These are phyloP conservation scores for Prunella vulgaris DNA, from an alignment of 257 asterid genomes.

Conservation along the genomic window DNA sequence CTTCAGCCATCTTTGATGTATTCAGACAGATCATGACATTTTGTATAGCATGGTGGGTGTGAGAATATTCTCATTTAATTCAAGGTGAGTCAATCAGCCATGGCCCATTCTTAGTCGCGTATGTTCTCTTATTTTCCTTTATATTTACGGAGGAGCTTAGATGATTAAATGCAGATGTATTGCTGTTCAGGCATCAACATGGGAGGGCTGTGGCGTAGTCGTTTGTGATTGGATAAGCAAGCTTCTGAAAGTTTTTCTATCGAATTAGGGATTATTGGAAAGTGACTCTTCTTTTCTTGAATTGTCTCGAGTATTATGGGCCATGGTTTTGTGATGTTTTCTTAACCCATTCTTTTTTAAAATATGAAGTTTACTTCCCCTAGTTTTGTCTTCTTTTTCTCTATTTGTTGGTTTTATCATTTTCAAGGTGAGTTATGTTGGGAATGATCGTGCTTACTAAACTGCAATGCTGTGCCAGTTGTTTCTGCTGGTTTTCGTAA, in stretches of 20 bases:
- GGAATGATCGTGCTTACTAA: neutral
- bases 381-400: neutral
- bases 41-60: constrained; percentile 40
- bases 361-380: neutral
- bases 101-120: constrained; percentile 20
- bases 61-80: constrained; percentile 29
- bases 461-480: neutral
- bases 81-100: constrained; percentile 40
- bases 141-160: constrained; percentile 32
- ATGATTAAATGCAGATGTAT: constrained; percentile 28
- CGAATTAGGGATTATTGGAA: constrained; percentile 4
- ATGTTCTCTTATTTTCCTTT: constrained; percentile 15
- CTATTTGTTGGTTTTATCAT: neutral
- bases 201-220: constrained; percentile 7
- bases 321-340: constrained; percentile 20
- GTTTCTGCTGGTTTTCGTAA: neutral
- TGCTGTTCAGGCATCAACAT: constrained; percentile 15
- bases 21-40: constrained; percentile 31
- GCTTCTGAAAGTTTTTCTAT: constrained; percentile 6
- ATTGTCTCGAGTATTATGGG: constrained; percentile 15
- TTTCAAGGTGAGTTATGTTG: constrained; percentile 12
- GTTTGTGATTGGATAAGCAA: constrained; percentile 20
- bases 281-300: constrained; percentile 2
- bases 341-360: neutral
- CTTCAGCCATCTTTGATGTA: constrained; percentile 38